Base-by-base conservation (phyloP, 805 yeast genomes). In the Nakazawaea anatomiae region DNA sequence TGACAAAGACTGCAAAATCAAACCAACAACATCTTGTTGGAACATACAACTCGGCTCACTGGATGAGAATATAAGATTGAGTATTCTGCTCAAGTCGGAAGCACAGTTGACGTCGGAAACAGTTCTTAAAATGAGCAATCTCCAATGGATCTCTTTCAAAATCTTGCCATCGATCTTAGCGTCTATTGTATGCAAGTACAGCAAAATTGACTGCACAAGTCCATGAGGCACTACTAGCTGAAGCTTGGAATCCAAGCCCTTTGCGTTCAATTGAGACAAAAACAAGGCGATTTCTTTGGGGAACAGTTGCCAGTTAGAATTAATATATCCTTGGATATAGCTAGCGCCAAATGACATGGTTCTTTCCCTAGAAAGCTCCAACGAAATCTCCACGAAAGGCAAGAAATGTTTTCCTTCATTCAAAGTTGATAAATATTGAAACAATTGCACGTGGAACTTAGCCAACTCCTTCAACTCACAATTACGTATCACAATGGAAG, bases 401-500 rank as follows among this genome's bases (percentile, higher is more conserved):
- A 77, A 57, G 64, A 76, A 76, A 36, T 67, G 62, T 10, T 58
- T 47, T 3, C 75, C 74, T 31, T 64, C 52, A 36, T 66, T 63
- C 12, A 70, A 57, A n/a, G 59, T 54, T 14, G 68, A 49, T 56
- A 76, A 66, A 29, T 67, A 65, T 5, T 70, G 72, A 54, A 78
- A 73, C 28, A 82, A 59, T 10, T 57, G 55, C 29, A 69, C 69
- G 58, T 80, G 82, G 45, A 65, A 66, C 55, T 72, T 76, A 1
- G 81, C 74, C 49, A 83, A 66, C 6, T 66, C 66, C 50, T 69
- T 69, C 12, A 75, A 58, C 40, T 77, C 79, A 58, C 82, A 66
- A 59, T 83, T 83, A 71, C 89, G 79, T 47, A 82, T 61, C 29
- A 82, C 54, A 11, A 79, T 63, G 2, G 80, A 64, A 45, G 78